phyloP scores from a whole-genome alignment of 176 grass and related monocot species.

The Guadua angustifolia region DNA sequence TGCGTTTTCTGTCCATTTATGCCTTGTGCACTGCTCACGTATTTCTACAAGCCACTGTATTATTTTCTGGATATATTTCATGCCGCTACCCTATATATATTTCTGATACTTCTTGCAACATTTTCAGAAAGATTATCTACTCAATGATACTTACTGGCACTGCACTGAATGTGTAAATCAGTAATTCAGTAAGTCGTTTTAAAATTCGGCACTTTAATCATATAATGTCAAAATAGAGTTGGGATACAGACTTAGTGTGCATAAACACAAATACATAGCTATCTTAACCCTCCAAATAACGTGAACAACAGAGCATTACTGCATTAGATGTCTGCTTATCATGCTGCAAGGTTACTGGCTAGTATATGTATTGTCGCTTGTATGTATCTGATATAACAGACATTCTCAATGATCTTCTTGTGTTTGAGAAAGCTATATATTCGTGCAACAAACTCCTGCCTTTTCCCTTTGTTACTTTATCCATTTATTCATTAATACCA shows the following conservation, averaged over 20 bases:
- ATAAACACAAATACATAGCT: too few relatives aligned
- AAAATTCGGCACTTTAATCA: too few relatives aligned
- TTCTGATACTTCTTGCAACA: not conserved
- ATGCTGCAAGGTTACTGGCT: not conserved
- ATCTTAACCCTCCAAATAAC: not conserved
- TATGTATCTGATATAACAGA: not conserved
- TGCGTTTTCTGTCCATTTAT: not conserved
- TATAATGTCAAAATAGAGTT: too few relatives aligned
- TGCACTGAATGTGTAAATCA: not conserved
- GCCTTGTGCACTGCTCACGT: not conserved
- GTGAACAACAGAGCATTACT: not conserved
- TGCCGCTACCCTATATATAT: not conserved
- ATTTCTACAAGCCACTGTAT: not conserved
- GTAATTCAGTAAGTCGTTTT: not conserved
- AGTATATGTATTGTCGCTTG: not conserved
- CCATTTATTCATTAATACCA: not conserved
- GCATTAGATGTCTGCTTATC: not conserved
- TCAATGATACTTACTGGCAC: not conserved
- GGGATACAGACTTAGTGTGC: too few relatives aligned
- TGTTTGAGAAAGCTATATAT: not conserved
- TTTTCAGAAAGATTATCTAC: not conserved
- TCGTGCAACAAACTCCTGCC: not conserved
- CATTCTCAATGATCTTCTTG: not conserved
- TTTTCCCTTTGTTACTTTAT: not conserved
- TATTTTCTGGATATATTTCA: not conserved